phyloP scores from a whole-genome alignment of 2,329 filamentous ascomycete genomes.

The Ophiocordyceps unilateralis region DNA sequence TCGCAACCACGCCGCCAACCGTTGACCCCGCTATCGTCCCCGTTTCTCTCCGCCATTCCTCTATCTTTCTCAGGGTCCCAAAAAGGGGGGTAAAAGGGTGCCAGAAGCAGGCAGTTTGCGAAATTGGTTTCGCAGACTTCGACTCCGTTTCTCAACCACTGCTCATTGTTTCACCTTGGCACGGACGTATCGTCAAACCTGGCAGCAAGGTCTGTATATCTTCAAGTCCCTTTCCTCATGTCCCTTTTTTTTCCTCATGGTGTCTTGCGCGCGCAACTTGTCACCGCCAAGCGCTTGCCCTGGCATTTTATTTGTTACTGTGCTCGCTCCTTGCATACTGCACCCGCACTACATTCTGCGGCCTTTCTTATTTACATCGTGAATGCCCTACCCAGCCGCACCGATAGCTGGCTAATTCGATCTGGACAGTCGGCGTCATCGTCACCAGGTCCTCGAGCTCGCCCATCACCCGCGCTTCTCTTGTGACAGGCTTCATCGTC shows the following conservation, averaged over 20 bases:
- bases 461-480: neutral
- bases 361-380: no score
- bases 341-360: no score
- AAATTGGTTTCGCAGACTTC: no score
- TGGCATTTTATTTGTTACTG: no score
- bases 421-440: neutral
- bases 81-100: neutral
- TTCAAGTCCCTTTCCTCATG: neutral
- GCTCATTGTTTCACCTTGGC: no score
- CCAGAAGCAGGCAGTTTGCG: no score
- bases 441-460: neutral
- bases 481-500: neutral
- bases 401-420: no score
- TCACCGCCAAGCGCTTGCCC: no score
- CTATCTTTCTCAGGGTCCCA: neutral
- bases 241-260: no score
- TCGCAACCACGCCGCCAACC: constrained; percentile 5
- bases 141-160: no score
- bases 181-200: no score
- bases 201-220: neutral
- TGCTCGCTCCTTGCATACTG: neutral
- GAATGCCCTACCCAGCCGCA: no score
- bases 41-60: constrained; percentile 3
- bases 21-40: constrained; percentile 9
- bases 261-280: neutral